Conservation (phyloP, 1,284 basidiomycete genomes). For the Tilletia indica region DNA sequence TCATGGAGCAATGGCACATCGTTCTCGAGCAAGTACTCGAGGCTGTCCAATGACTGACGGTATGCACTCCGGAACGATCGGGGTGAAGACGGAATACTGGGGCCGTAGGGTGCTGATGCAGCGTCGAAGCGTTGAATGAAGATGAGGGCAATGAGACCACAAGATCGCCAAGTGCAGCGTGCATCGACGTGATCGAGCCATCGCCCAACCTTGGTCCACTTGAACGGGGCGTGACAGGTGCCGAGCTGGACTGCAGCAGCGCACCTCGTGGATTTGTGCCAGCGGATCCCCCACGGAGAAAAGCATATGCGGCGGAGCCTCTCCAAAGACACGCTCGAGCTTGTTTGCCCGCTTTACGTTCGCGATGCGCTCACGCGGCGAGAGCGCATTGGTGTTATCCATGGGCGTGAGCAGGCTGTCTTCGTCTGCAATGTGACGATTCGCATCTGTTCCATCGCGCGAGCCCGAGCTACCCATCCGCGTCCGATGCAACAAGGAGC, state of each 20-base stretch:
- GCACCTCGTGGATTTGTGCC: not conserved
- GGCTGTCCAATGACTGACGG: conserved; percentile 16
- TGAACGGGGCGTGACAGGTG: not conserved
- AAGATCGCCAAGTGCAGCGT: not conserved
- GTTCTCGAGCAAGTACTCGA: conserved; percentile 26
- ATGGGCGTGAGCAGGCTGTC: not conserved
- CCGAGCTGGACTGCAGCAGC: conserved; percentile 1
- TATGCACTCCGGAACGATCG: conserved; percentile 16
- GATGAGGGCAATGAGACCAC: not conserved
- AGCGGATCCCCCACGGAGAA: not conserved
- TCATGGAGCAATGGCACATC: conserved; percentile 21
- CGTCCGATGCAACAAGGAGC: no score
- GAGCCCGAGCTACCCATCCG: no score
- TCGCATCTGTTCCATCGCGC: no score
- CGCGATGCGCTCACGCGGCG: conserved; percentile 10
- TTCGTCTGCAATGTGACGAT: not conserved
- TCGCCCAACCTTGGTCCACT: not conserved
- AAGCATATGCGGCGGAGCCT: conserved; percentile 15
- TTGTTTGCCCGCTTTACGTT: conserved; percentile 21
- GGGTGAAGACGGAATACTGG: conserved; percentile 9
- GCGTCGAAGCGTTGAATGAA: not conserved
- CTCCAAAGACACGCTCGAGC: conserved; percentile 19
- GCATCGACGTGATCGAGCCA: not conserved
- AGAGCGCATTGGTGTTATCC: conserved; percentile 11
- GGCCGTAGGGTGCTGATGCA: not conserved